phyloP scores from a whole-genome alignment of 1,284 basidiomycete species.

The Boletus albobrunnescens region DNA sequence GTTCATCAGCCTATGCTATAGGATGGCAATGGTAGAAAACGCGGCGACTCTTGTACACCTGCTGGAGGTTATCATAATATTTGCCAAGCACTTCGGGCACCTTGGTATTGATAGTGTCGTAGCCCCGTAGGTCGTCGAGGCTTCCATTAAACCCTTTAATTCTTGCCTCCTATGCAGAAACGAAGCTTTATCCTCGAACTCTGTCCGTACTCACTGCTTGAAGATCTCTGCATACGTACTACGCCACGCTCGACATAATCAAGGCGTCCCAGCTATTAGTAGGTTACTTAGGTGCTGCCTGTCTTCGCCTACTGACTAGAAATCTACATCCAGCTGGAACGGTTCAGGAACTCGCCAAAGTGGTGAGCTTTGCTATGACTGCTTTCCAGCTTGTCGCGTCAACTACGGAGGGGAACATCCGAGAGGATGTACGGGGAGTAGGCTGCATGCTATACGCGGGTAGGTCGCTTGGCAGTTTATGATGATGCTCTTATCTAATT shows the following conservation, averaged over 20 bases:
- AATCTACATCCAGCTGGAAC: conserved; percentile 20
- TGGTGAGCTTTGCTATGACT: conserved; percentile 67
- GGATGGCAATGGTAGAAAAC: conserved; percentile 85
- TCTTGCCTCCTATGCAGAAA: conserved; percentile 21
- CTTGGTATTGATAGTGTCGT: conserved; percentile 37
- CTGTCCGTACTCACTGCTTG: conserved; percentile 69
- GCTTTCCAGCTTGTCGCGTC: conserved; percentile 64
- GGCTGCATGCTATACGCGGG: conserved; percentile 80
- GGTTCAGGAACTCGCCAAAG: conserved; percentile 47
- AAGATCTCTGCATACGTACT: conserved; percentile 79
- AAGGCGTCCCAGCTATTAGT: conserved; percentile 56
- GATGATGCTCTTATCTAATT: conserved; percentile 1
- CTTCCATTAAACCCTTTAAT: background rate
- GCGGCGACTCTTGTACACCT: conserved; percentile 72
- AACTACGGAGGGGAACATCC: conserved; percentile 51
- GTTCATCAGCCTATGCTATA: conserved; percentile 83
- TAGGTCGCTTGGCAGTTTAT: conserved; percentile 32
- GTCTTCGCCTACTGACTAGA: background rate
- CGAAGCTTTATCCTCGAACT: conserved; percentile 44
- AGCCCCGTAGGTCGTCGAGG: conserved; percentile 17
- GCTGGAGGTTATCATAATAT: conserved; percentile 65
- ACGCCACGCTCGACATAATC: conserved; percentile 62
- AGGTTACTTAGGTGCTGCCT: conserved; percentile 26
- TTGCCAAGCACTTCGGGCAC: conserved; percentile 50
- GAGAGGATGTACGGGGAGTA: conserved; percentile 77